These are phyloP conservation scores for Plasmodium reichenowi DNA, from an alignment of 169 alveolate species.

Conservation along the genomic window DNA sequence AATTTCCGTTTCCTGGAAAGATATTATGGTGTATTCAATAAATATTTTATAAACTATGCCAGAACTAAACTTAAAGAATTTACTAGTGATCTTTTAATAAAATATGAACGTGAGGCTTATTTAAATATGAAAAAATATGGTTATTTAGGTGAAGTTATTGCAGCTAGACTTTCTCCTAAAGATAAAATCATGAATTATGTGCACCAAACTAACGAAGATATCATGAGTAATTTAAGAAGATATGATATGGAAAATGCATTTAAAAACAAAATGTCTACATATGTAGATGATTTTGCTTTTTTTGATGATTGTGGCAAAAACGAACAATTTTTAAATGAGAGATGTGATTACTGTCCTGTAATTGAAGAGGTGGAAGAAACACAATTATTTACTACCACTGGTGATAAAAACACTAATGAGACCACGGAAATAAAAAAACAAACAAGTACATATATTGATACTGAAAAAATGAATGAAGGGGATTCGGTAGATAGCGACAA, in stretches of 20 bases:
- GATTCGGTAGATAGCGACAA: no score
- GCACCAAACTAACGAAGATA: neutral
- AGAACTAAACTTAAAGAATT: neutral
- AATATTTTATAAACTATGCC: neutral
- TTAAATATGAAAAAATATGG: neutral
- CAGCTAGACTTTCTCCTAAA: slow-evolving; percentile 10
- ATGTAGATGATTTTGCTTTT: slow-evolving; percentile 27
- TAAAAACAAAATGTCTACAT: neutral
- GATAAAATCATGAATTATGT: neutral
- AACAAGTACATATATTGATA: neutral
- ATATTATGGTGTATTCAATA: slow-evolving; percentile 1
- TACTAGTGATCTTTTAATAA: slow-evolving; percentile 11
- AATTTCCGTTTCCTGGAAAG: slow-evolving; percentile 24
- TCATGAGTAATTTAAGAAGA: neutral
- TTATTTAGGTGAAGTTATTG: neutral
- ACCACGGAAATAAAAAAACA: neutral
- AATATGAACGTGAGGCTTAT: neutral
- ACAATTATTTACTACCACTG: neutral
- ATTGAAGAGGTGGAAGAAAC: neutral
- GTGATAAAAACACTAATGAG: neutral
- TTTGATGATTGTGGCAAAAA: slow-evolving; percentile 10
- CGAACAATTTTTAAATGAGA: slow-evolving; percentile 19
- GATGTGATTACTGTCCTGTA: neutral
- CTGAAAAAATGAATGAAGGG: neutral
- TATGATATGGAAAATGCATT: slow-evolving; percentile 4